Evolutionary conservation across 148 eudicot species (phyloP).

Genomic region (Nepenthes gracilis): DNA sequence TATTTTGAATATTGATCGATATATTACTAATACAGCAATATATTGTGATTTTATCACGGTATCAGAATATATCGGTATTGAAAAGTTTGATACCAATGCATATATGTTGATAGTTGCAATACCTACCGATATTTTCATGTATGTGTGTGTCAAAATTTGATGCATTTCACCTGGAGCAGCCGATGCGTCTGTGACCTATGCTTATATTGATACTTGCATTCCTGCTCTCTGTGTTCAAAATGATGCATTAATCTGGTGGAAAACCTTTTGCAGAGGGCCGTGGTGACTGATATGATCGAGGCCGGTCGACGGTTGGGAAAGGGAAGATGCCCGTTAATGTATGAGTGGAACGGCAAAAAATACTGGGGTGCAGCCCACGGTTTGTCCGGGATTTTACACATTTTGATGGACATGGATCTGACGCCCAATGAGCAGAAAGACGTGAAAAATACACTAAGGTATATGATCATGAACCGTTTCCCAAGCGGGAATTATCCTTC

Average conservation of each 20-base stretch:
- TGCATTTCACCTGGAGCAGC: too few relatives aligned
- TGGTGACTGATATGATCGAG: constrained; percentile 43
- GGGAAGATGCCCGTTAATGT: constrained; percentile 68
- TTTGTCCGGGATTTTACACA: constrained; percentile 73
- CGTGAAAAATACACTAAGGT: constrained; percentile 57
- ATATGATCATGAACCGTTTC: constrained; percentile 58
- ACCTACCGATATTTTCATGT: too few relatives aligned
- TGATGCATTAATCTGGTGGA: constrained; percentile 1
- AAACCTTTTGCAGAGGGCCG: constrained; percentile 28
- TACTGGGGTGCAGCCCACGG: constrained; percentile 98
- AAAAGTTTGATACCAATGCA: too few relatives aligned
- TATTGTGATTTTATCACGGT: too few relatives aligned
- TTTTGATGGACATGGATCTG: constrained; percentile 70
- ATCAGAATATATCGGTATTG: too few relatives aligned
- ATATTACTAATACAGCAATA: too few relatives aligned
- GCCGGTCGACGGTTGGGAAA: constrained; percentile 48
- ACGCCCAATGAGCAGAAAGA: constrained; percentile 53
- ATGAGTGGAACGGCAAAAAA: constrained; percentile 72
- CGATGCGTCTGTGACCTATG: too few relatives aligned
- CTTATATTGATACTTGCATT: too few relatives aligned
- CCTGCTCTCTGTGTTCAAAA: background rate
- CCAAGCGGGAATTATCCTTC: constrained; percentile 82
- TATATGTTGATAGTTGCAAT: too few relatives aligned
- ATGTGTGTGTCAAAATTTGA: too few relatives aligned
- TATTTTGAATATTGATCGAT: too few relatives aligned